Conservation (phyloP, 805 yeast species). For the Cyberlindnera maclurae region DNA sequence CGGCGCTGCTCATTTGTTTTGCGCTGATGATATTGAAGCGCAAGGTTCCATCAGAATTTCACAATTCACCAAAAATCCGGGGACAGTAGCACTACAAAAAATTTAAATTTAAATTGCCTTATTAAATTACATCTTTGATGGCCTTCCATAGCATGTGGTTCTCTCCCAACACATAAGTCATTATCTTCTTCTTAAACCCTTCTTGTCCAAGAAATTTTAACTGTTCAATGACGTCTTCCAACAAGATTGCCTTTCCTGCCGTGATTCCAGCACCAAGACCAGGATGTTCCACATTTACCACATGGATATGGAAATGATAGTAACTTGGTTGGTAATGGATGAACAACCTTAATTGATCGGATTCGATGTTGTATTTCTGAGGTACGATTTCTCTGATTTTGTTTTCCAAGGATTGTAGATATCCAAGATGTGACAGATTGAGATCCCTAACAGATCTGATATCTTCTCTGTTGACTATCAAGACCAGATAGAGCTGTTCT, state of each 20-base stretch:
- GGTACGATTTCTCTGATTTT: conserved; percentile 44
- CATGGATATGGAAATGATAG: conserved; percentile 91
- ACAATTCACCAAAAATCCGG: too few relatives aligned
- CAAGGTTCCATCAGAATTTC: neutral
- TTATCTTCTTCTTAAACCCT: conserved; percentile 50
- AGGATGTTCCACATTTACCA: conserved; percentile 64
- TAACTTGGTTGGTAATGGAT: conserved; percentile 95
- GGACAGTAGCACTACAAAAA: too few relatives aligned
- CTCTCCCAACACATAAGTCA: conserved; percentile 68
- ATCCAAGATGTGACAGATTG: conserved; percentile 46
- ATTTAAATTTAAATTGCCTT: too few relatives aligned
- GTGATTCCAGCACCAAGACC: conserved; percentile 63
- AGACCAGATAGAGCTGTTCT: conserved; percentile 69
- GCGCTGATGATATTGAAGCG: too few relatives aligned
- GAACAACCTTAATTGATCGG: conserved; percentile 64
- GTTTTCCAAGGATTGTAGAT: conserved; percentile 41
- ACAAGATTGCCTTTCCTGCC: conserved; percentile 72
- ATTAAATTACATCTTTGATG: neutral
- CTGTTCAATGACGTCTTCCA: conserved; percentile 78
- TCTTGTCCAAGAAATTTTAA: conserved; percentile 44
- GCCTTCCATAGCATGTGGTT: conserved; percentile 65
- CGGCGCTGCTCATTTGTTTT: too few relatives aligned
- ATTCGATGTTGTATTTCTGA: conserved; percentile 35
- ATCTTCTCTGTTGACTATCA: conserved; percentile 63
- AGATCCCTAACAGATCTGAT: conserved; percentile 74